phyloP scores from a whole-genome alignment of 192 early-diverging fungal species.

The Coemansia sp. region DNA sequence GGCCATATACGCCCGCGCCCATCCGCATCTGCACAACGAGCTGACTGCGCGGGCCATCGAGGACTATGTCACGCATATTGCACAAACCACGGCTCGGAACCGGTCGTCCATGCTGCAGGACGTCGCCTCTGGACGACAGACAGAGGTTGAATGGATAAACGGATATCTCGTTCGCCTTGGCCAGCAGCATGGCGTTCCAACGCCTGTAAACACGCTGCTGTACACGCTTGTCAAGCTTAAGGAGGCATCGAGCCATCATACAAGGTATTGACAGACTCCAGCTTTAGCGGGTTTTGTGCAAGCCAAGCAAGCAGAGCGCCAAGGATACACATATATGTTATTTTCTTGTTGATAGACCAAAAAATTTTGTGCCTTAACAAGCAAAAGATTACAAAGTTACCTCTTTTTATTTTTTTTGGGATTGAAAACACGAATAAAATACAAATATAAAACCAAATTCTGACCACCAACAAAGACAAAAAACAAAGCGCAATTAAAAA shows the following conservation, averaged over 20 bases:
- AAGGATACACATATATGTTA: no score
- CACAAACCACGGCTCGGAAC: slow-evolving; percentile 47
- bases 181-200: slow-evolving; percentile 45
- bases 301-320: no score
- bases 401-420: no score
- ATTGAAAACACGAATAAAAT: no score
- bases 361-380: no score
- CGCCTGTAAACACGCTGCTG: slow-evolving; percentile 41
- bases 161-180: slow-evolving; percentile 56
- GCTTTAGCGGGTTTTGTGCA: no score
- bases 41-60: slow-evolving; percentile 35
- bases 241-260: slow-evolving; percentile 18
- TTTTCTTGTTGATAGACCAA: no score
- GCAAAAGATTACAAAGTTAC: no score
- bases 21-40: slow-evolving; percentile 38
- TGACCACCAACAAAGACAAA: not conserved
- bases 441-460: no score
- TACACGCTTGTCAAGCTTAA: slow-evolving; percentile 42
- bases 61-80: slow-evolving; percentile 36
- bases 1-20: slow-evolving; percentile 34
- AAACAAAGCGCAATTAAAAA: not conserved
- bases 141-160: slow-evolving; percentile 58
- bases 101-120: slow-evolving; percentile 58
- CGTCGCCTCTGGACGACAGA: slow-evolving; percentile 36
- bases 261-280: not conserved